Evolutionary conservation across 352 stramenopile species (phyloP).

Genomic region (Pythium utonaiense): DNA sequence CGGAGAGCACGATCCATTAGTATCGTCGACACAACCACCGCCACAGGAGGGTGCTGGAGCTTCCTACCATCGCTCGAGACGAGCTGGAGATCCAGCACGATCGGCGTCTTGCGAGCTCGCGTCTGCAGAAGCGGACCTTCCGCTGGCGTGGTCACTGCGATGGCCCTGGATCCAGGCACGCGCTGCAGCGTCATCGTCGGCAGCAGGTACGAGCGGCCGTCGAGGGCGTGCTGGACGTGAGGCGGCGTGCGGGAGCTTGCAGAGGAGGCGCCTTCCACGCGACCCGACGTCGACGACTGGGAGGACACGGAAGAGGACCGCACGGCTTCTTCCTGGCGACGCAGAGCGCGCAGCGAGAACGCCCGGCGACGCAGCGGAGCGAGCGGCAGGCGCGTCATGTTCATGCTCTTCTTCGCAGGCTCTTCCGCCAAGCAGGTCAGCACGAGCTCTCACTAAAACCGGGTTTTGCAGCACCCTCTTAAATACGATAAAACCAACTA

Average conservation of each 20-base stretch:
- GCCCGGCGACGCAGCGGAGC: conserved; percentile 26
- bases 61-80: conserved; percentile 81
- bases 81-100: conserved; percentile 68
- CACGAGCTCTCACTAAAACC: not conserved
- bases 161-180: conserved; percentile 14
- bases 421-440: not conserved
- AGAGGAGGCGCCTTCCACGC: not conserved
- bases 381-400: conserved; percentile 5
- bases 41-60: no score
- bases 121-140: conserved; percentile 44
- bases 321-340: conserved; percentile 36
- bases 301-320: conserved; percentile 31
- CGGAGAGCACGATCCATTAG: not conserved
- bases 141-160: conserved; percentile 15
- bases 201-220: conserved; percentile 69
- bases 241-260: conserved; percentile 3
- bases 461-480: not conserved
- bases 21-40: not conserved
- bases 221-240: conserved; percentile 38
- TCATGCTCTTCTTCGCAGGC: no score
- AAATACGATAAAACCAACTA: not conserved
- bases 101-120: conserved; percentile 41
- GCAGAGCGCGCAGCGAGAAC: conserved; percentile 63
- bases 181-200: conserved; percentile 61
- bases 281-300: not conserved